Evolutionary conservation across 2,329 filamentous ascomycete genomes (phyloP).

Genomic region (Neonectria coccinea): DNA sequence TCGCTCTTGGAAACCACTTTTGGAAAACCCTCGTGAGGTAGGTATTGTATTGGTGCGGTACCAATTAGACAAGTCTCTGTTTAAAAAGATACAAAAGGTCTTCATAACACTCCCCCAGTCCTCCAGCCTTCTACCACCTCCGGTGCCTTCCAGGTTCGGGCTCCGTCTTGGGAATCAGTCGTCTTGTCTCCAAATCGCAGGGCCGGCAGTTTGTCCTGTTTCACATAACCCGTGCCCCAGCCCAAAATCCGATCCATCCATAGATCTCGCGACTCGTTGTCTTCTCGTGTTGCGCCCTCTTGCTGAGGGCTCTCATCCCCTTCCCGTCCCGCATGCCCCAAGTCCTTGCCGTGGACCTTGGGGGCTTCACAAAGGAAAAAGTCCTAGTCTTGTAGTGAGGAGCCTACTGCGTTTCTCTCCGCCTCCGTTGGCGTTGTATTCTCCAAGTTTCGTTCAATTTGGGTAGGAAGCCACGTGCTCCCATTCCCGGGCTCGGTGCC

Average conservation of each 20-base stretch:
- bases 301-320: conserved; percentile 10
- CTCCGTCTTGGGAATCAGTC: conserved; percentile 20
- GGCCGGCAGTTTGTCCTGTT: conserved; percentile 2
- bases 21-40: conserved; percentile 2
- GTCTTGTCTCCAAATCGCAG: conserved; percentile 9
- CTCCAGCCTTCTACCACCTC: conserved; percentile 7
- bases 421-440: conserved; percentile 36
- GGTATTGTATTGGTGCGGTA: conserved; percentile 23
- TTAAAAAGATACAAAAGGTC: conserved; percentile 22
- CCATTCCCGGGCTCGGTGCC: conserved; percentile 19
- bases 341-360: conserved; percentile 15
- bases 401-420: conserved; percentile 24
- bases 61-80: conserved; percentile 21
- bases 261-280: conserved; percentile 25
- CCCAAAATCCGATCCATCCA: conserved; percentile 13
- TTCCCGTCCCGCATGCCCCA: conserved; percentile 11
- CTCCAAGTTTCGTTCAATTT: conserved; percentile 37
- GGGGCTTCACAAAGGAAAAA: conserved; percentile 35
- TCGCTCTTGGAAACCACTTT: neutral
- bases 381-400: conserved; percentile 28
- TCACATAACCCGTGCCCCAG: conserved; percentile 4
- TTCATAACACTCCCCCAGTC: conserved; percentile 20
- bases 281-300: conserved; percentile 32
- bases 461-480: conserved; percentile 17
- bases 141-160: conserved; percentile 6